Evolutionary conservation across 163 green algal genomes (phyloP), one percentile per base, ranked within the genome.

Genomic region (Chlorella variabilis): DNA sequence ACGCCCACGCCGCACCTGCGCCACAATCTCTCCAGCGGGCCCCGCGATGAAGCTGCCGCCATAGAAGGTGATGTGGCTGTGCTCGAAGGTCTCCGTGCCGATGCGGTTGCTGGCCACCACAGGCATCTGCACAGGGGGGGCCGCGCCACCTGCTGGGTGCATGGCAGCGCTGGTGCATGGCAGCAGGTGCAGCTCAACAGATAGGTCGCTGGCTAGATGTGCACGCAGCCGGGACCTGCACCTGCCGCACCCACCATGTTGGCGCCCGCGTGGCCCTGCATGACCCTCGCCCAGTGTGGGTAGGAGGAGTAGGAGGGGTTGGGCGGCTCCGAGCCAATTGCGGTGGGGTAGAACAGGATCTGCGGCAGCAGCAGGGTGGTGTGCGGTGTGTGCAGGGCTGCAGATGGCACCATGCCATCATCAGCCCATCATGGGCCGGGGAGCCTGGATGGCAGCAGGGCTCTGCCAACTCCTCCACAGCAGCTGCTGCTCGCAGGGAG

Each of bases 261-360:
- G 56, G 93, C 90, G 2, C 86, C 93, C 8, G 93, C 89, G 71
- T 97, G 93, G 6, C 93, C 93, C 75, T 90, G 87, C 93, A 97
- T 96, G 11, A 94, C 91, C 0, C 90, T 85, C 11, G 59, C 54
- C 94, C 94, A 97, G 78, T 98, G 94, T 0, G 78, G 80, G 78
- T 95, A 94, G 34, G 86, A 94, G 75, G 93, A 91, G 42, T 91
- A 79, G 23, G 18, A 41, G 1, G 92, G 86, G 71, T 94, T 90
- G 8, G 92, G 83, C 6, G 93, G 93, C 85, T 97, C 94, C n/a
- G 48, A 89, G 63, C 94, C 94, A 51, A 98, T 98, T 54, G 94
- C 94, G 18, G 93, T 96, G 17, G 94, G 94, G 81, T 96, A 98
- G 49, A 98, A 84, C n/a, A 98, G 76, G 29, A 98, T 36, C 88